Evolutionary conservation across 23 red algal species (phyloP), one percentile per base, ranked within the genome.

Genomic region (Gracilariopsis chorda): DNA sequence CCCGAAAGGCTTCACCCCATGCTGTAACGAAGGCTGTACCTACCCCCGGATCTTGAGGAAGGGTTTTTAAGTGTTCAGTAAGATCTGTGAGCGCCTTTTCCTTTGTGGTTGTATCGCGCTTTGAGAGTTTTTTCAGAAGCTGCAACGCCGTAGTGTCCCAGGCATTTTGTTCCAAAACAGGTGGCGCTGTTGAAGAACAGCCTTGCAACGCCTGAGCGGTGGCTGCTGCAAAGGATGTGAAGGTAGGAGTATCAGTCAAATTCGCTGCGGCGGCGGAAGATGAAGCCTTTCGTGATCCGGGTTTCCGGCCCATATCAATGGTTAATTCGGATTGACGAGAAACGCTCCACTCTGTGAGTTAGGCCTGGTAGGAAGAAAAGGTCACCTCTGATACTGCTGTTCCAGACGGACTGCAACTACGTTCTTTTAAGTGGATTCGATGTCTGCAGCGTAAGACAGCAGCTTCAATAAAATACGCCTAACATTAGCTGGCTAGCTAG

Each of bases 171-270:
- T 46, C 59, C 9, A 40, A 4, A 23, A 35, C 9, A 43, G 59
- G 35, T 7, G 40, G 32, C 4, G 88, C 32, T 30, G 28, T 27
- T 13, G 75, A 70, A 56, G 74, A 69, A 28, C 53, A 33, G 27
- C 42, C 52, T 21, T 48, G 49, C 9, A 91, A 75, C 7, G 72
- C 88, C 10, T 80, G 75, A 72, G 88, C 88, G 8, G 88, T 91
- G 45, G 77, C 88, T 41, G 88, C 88, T 43, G 88, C 88, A 70
- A 91, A 91, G 29, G 75, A 82, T 35, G 88, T 91, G 76, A 91
- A 91, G 19, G 77, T 42, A 34, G 75, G 55, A 11, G 74, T 47
- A 17, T 52, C 48, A 59, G 72, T n/a, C 24, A 46, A 53, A 6
- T 73, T 74, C 14, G 88, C 88, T 2, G 88, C 74, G 44, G 88